Evolutionary conservation across 352 stramenopile species (phyloP).

Genomic region (Achlya hypogyna): DNA sequence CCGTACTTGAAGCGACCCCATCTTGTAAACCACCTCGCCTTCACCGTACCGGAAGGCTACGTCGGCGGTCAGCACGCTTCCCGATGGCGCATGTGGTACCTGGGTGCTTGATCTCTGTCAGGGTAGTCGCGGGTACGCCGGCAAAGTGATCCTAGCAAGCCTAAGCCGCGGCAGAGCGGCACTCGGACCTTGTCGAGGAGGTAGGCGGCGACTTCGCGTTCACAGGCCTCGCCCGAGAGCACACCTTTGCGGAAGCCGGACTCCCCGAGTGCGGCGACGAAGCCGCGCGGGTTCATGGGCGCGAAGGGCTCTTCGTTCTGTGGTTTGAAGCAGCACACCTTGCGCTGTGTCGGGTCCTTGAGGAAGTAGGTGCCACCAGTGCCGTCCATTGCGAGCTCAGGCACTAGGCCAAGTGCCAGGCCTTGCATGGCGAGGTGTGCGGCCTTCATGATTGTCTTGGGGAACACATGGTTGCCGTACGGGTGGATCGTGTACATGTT

Average conservation of each 20-base stretch:
- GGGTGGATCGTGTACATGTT: conserved; percentile 60
- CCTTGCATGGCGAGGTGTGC: conserved; percentile 83
- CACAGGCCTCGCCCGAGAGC: conserved; percentile 92
- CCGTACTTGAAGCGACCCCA: conserved; percentile 89
- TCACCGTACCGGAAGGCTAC: conserved; percentile 62
- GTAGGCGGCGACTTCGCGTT: conserved; percentile 96
- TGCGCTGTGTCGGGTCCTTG: conserved; percentile 87
- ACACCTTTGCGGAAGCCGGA: conserved; percentile 86
- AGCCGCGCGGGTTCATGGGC: conserved; percentile 94
- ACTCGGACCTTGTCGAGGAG: conserved; percentile 83
- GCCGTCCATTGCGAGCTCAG: conserved; percentile 90
- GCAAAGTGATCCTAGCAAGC: conserved; percentile 79
- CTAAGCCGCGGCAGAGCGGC: conserved; percentile 23
- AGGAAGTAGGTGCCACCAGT: conserved; percentile 98
- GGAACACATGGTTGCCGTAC: conserved; percentile 65
- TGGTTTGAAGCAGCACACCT: conserved; percentile 97
- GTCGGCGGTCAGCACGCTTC: background rate
- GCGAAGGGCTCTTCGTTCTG: conserved; percentile 98
- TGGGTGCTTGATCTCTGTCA: conserved; percentile 62
- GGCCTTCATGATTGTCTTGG: conserved; percentile 72
- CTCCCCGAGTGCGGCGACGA: conserved; percentile 74
- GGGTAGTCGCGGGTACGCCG: conserved; percentile 64
- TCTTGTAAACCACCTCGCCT: conserved; percentile 76
- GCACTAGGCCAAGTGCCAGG: conserved; percentile 86
- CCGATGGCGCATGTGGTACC: background rate